A percentile compares a stretch with the other conserved stretches of the same genome.
These are phyloP conservation scores for Thinopyrum elongatum DNA, from an alignment of 176 grass and related monocot species.

Conservation along the genomic window DNA sequence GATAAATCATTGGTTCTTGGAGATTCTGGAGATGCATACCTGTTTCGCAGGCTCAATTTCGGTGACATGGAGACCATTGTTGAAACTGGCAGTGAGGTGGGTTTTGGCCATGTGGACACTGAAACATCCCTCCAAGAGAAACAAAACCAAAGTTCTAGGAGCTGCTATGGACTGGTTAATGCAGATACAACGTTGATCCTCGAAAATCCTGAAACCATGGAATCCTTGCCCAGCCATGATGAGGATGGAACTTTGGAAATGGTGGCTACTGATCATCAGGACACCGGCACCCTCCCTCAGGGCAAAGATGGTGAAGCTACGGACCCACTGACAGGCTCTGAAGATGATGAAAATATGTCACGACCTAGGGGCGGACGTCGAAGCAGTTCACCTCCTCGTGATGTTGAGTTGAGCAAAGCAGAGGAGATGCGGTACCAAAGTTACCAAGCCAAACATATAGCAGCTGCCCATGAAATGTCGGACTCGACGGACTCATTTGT, in stretches of 20 bases:
- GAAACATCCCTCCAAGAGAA: constrained; percentile 20
- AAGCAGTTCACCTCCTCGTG: not conserved
- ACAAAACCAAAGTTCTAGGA: not conserved
- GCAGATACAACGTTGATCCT: not conserved
- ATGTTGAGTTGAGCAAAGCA: not conserved
- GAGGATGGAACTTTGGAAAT: not conserved
- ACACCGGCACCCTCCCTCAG: not conserved
- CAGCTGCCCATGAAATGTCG: constrained; percentile 5
- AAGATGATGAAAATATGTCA: not conserved
- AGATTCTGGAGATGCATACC: constrained; percentile 4
- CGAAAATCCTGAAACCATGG: constrained; percentile 23
- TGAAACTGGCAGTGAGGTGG: constrained; percentile 9
- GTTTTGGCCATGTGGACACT: not conserved
- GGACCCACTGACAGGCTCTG: not conserved
- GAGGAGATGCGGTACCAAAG: constrained; percentile 2
- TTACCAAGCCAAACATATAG: not conserved
- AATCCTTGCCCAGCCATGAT: not conserved
- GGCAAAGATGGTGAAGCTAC: not conserved
- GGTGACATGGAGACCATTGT: not conserved
- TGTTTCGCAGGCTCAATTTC: not conserved
- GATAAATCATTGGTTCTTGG: constrained; percentile 17
- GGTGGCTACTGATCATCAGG: not conserved
- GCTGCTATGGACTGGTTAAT: constrained; percentile 16
- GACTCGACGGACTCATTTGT: constrained; percentile 25
- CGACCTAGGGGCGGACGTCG: no score